These are phyloP conservation scores for Diversispora epigaea DNA, from an alignment of 192 early-diverging fungal genomes.

Conservation along the genomic window DNA sequence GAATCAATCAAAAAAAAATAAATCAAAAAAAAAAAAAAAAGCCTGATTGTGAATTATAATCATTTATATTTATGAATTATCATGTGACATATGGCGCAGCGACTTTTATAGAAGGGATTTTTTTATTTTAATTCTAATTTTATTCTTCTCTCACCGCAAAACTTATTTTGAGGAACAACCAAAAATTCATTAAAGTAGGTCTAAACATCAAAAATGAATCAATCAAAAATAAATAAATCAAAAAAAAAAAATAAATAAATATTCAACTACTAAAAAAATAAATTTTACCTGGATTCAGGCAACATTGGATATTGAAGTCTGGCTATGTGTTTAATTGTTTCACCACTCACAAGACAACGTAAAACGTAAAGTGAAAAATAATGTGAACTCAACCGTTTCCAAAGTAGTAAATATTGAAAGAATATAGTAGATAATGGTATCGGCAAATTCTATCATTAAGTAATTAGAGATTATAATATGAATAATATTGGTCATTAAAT, in stretches of 20 bases:
- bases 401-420: conserved; percentile 89
- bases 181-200: conserved; percentile 30
- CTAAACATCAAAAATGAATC: neutral
- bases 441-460: conserved; percentile 63
- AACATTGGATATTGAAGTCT: conserved; percentile 79
- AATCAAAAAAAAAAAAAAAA: neutral
- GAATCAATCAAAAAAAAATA: neutral
- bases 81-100: no score
- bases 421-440: conserved; percentile 77
- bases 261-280: neutral
- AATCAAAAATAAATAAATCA: neutral
- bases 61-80: no score
- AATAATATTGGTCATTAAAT: conserved; percentile 29
- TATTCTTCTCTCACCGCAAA: conserved; percentile 27
- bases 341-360: conserved; percentile 73
- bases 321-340: conserved; percentile 77
- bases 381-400: conserved; percentile 71
- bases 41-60: no score
- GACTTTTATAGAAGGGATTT: no score
- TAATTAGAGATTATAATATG: conserved; percentile 32
- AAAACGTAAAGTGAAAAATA: conserved; percentile 79
- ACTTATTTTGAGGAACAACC: conserved; percentile 28
- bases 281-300: conserved; percentile 55
- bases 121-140: neutral
- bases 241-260: neutral